Evolutionary conservation across 106 monocot genomes (phyloP).

Genomic region (Triglochin maritima): DNA sequence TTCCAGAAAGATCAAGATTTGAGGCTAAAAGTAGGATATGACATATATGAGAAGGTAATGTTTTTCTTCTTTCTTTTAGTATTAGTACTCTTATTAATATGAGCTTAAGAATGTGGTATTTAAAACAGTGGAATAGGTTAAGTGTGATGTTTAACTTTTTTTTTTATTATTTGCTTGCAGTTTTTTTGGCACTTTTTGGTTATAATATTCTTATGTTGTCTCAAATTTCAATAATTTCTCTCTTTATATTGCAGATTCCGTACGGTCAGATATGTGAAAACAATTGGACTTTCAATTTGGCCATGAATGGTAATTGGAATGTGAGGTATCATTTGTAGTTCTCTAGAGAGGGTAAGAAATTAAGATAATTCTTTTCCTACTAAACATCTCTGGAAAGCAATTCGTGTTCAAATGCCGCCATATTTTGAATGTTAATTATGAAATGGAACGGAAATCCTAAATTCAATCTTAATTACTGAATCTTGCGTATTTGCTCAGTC

Average conservation of each 20-base stretch:
- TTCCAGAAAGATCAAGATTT: conserved; percentile 93
- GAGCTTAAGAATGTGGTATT: neutral
- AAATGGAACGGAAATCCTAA: too few species aligned
- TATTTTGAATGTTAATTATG: too few species aligned
- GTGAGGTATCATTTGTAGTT: conserved; percentile 61
- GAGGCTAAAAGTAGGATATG: conserved; percentile 79
- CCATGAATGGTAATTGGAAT: conserved; percentile 69
- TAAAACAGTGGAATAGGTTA: neutral
- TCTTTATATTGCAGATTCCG: conserved; percentile 40
- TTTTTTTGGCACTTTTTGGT: neutral
- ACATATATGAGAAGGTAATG: conserved; percentile 53
- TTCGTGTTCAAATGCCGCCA: too few species aligned
- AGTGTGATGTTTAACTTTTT: neutral
- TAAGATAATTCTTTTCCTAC: too few species aligned
- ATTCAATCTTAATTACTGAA: too few species aligned
- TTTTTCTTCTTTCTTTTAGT: neutral
- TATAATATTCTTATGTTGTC: neutral
- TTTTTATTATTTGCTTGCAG: neutral
- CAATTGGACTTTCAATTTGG: conserved; percentile 69
- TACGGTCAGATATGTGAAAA: conserved; percentile 81
- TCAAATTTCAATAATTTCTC: neutral
- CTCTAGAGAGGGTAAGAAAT: too few species aligned
- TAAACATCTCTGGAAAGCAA: too few species aligned
- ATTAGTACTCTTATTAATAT: neutral
- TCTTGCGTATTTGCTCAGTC: too few species aligned